phyloP scores from a whole-genome alignment of 1,284 basidiomycete species.

The Ceratobasidium sp. region DNA sequence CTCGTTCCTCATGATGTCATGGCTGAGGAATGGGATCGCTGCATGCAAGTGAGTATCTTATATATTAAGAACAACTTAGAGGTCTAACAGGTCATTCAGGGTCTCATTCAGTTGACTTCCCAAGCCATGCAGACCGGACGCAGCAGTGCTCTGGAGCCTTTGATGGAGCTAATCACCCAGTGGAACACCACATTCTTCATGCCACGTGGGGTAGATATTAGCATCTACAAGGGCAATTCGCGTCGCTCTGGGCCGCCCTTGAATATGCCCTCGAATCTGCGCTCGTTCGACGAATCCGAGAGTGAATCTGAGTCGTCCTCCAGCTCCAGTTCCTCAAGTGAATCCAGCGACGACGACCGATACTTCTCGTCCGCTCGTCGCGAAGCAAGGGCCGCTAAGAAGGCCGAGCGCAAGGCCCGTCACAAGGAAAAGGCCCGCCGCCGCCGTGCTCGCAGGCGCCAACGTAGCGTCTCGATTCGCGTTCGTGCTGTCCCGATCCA shows the following conservation, averaged over 20 bases:
- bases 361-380: conserved; percentile 25
- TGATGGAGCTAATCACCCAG: conserved; percentile 72
- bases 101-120: conserved; percentile 62
- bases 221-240: conserved; percentile 76
- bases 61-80: conserved; percentile 1
- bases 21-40: conserved; percentile 74
- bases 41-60: conserved; percentile 64
- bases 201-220: conserved; percentile 70
- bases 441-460: conserved; percentile 33
- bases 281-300: conserved; percentile 33
- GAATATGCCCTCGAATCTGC: conserved; percentile 1
- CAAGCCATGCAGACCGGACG: conserved; percentile 58
- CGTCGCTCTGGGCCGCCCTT: conserved; percentile 64
- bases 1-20: conserved; percentile 78
- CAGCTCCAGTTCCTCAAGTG: conserved; percentile 18
- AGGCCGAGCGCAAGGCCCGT: conserved; percentile 33
- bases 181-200: conserved; percentile 79
- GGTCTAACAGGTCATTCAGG: conserved; percentile 31
- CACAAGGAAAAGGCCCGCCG: conserved; percentile 28
- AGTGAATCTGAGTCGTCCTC: conserved; percentile 21
- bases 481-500: conserved; percentile 29
- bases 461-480: conserved; percentile 30
- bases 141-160: conserved; percentile 58
- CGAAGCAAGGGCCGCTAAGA: conserved; percentile 18
- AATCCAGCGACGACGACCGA: conserved; percentile 34